A percentile compares a stretch with the other conserved stretches of the same genome.
phyloP scores from a whole-genome alignment of 495 filamentous ascomycete genomes.

The Annulohypoxylon bovei region DNA sequence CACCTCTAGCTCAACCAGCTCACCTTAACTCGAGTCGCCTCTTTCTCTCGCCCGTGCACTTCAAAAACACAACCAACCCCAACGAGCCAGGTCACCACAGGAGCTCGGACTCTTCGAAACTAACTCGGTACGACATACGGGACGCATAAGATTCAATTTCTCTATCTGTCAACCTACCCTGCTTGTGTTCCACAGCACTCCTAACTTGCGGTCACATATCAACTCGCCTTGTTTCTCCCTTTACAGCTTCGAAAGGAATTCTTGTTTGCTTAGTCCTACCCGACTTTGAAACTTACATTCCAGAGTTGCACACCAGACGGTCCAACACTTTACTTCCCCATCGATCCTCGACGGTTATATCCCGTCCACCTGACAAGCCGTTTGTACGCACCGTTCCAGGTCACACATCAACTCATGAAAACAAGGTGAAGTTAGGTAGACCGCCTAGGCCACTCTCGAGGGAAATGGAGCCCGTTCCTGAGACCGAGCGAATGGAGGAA shows the following conservation, averaged over 20 bases:
- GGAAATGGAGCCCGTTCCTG: slow-evolving; percentile 66
- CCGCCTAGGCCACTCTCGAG: slow-evolving; percentile 22
- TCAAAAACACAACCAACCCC: slow-evolving; percentile 15
- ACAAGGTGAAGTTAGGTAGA: slow-evolving; percentile 14
- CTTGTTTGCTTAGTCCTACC: slow-evolving; percentile 10
- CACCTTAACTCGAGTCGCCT: background rate
- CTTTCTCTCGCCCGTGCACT: background rate
- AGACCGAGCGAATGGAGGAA: slow-evolving; percentile 68
- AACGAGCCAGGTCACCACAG: slow-evolving; percentile 22
- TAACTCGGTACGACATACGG: slow-evolving; percentile 37
- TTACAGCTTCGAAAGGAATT: slow-evolving; percentile 6
- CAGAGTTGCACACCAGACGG: slow-evolving; percentile 9
- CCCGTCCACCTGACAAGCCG: background rate
- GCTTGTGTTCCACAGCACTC: slow-evolving; percentile 35
- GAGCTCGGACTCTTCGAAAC: slow-evolving; percentile 41
- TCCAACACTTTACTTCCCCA: slow-evolving; percentile 3
- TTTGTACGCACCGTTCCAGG: background rate
- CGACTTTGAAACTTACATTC: slow-evolving; percentile 29
- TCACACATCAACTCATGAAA: slow-evolving; percentile 29
- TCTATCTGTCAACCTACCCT: slow-evolving; percentile 24
- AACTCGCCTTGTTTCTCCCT: slow-evolving; percentile 28
- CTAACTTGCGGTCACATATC: slow-evolving; percentile 38
- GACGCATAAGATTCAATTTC: slow-evolving; percentile 41
- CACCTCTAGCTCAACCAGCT: background rate
- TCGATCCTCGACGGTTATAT: slow-evolving; percentile 5